Evolutionary conservation across 345 rosid species (phyloP), one percentile per base, ranked within the genome.

Genomic region (Bretschneidera sinensis): DNA sequence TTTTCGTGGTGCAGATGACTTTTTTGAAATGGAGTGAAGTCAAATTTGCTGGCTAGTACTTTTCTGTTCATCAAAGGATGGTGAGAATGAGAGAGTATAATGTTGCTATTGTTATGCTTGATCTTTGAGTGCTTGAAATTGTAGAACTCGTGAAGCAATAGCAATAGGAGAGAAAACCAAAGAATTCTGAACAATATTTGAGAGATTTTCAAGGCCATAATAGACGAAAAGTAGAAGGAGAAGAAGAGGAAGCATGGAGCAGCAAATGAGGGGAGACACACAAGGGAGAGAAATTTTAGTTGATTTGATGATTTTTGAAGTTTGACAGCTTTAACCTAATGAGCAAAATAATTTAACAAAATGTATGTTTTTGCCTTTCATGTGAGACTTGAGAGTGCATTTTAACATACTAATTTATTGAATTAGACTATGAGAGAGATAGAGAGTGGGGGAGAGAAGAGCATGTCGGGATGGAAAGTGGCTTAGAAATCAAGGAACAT

Each of bases 1-100:
- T 63, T 68, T 51, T 52, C 51, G 19, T 63, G 39, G 1, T 48
- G 74, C 7, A 48, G 72, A 21, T 56, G 59, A 57, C 60, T 70
- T 45, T 43, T 59, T 58, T 70, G 83, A 61, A 85, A 87, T 4
- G 91, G 82, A 11, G 81, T 51, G 85, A 84, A 84, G 80, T 87
- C 86, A 47, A 82, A 78, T 65, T 62, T 71, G 43, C 76, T 69
- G 8, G 81, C 71, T 48, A 76, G 78, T 67, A 73, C 71, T 80
- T 84, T 82, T 60, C 91, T 75, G 51, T 50, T 71, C 31, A 48
- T 70, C 43, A 70, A 59, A 63, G 60, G 51, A 55, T 48, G 51
- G 64, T 65, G 55, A 73, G 4, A 14, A 39, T 57, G 67, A 24
- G 64, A 21, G 14, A 11, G 24, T 54, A 39, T 35, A 61, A 6